Conservation (phyloP, 352 stramenopile species). For the Globisporangium acanthophoron region DNA sequence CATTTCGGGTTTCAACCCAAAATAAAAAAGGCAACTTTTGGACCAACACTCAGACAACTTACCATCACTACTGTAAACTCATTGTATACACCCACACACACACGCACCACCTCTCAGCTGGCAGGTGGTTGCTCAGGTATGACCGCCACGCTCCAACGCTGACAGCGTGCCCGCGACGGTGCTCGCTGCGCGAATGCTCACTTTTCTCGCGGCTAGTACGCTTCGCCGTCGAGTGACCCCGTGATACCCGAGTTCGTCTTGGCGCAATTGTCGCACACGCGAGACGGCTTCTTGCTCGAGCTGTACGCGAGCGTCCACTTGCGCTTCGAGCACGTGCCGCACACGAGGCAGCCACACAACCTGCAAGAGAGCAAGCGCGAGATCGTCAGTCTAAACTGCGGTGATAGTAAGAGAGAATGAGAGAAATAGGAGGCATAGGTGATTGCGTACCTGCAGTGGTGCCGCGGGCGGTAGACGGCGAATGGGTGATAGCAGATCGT, state of each 20-base stretch:
- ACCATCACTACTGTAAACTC: neutral
- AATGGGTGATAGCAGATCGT: slow-evolving; percentile 82
- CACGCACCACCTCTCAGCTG: no score
- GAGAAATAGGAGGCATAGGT: neutral
- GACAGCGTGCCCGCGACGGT: no score
- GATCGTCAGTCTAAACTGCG: slow-evolving; percentile 1
- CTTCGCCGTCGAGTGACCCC: slow-evolving; percentile 20
- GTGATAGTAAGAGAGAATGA: neutral
- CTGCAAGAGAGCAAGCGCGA: slow-evolving; percentile 17
- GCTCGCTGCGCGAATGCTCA: no score
- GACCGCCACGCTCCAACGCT: no score
- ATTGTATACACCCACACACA: no score
- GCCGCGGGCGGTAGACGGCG: slow-evolving; percentile 72
- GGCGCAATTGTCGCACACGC: slow-evolving; percentile 69
- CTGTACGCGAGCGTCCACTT: slow-evolving; percentile 76
- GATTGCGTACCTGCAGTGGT: slow-evolving; percentile 67
- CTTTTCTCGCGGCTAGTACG: neutral
- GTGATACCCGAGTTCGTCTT: slow-evolving; percentile 36
- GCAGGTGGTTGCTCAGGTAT: no score
- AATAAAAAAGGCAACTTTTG: neutral
- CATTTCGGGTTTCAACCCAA: slow-evolving; percentile 3
- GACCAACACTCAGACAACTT: neutral
- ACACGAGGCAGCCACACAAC: slow-evolving; percentile 77
- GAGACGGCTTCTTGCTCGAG: slow-evolving; percentile 73
- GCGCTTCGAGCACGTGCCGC: slow-evolving; percentile 73